A percentile compares a stretch with the other conserved stretches of the same genome.
phyloP scores from a whole-genome alignment of 2,329 filamentous ascomycete species.

The Tolypocladium ophioglossoides region DNA sequence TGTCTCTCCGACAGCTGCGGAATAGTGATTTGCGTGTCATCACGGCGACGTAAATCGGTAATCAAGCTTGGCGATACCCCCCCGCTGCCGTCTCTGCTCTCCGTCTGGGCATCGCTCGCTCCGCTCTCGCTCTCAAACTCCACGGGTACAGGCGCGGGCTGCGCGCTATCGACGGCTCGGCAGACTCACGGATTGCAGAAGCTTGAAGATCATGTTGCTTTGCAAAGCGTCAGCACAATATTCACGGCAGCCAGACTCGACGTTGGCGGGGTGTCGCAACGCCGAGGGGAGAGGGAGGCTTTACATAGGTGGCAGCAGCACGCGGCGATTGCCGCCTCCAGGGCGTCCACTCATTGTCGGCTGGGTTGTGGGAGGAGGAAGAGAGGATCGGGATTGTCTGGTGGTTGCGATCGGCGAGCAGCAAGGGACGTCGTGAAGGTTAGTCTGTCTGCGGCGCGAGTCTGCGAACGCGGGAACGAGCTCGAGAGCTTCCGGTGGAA shows the following conservation, averaged over 20 bases:
- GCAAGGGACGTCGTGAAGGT: neutral
- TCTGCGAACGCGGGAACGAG: neutral
- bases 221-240: neutral
- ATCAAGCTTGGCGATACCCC: too few species aligned
- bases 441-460: neutral
- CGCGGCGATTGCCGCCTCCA: slow-evolving; percentile 48
- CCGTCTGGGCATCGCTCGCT: neutral
- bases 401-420: neutral
- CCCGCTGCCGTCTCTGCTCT: neutral
- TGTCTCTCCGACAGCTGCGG: neutral
- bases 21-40: neutral
- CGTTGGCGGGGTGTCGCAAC: neutral
- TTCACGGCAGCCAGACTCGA: neutral
- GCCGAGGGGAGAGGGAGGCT: slow-evolving; percentile 4
- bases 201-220: slow-evolving; percentile 53
- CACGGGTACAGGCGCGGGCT: neutral
- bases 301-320: slow-evolving; percentile 48
- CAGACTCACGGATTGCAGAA: slow-evolving; percentile 52
- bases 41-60: neutral
- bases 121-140: neutral
- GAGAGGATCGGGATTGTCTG: neutral
- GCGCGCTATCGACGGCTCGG: neutral
- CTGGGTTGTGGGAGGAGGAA: neutral
- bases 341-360: slow-evolving; percentile 47
- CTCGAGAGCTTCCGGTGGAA: neutral